Evolutionary conservation across 1,284 basidiomycete genomes (phyloP).

Genomic region (Pyrrhoderma lamaoense): DNA sequence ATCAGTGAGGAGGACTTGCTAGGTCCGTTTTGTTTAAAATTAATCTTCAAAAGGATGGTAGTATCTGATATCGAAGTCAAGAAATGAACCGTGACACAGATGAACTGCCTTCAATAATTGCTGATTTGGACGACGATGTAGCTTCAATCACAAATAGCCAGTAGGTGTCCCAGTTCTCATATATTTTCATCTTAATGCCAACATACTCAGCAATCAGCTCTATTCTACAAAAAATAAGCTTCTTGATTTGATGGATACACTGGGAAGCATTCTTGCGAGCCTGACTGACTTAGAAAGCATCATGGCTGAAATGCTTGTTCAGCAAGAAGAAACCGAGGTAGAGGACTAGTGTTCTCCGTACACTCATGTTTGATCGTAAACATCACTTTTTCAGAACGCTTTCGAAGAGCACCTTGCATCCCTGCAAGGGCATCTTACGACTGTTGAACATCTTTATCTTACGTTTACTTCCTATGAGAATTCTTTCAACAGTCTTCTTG

Average conservation of each 20-base stretch:
- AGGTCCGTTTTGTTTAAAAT: slow-evolving; percentile 45
- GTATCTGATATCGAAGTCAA: no score
- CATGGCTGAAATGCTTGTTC: slow-evolving; percentile 66
- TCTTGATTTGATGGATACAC: slow-evolving; percentile 41
- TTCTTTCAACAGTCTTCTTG: slow-evolving; percentile 61
- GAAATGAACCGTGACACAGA: slow-evolving; percentile 73
- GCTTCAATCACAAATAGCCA: slow-evolving; percentile 43
- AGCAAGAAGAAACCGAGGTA: slow-evolving; percentile 61
- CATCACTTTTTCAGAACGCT: slow-evolving; percentile 32
- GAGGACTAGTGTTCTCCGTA: not conserved
- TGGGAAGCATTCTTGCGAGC: slow-evolving; percentile 46
- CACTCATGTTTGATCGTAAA: not conserved
- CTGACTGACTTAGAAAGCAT: slow-evolving; percentile 70
- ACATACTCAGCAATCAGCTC: slow-evolving; percentile 40
- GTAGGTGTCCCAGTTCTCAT: slow-evolving; percentile 35
- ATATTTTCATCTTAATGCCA: slow-evolving; percentile 8
- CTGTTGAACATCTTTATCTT: slow-evolving; percentile 55
- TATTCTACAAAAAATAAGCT: slow-evolving; percentile 35
- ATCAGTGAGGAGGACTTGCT: slow-evolving; percentile 62
- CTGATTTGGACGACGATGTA: slow-evolving; percentile 56
- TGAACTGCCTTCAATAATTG: slow-evolving; percentile 64
- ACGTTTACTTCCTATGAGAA: slow-evolving; percentile 59
- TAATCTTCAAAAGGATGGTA: no score
- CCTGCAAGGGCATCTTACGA: slow-evolving; percentile 52
- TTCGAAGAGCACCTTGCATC: slow-evolving; percentile 45